These are phyloP conservation scores for Bacterosira constricta DNA, from an alignment of 108 stramenopile genomes.

Conservation along the genomic window DNA sequence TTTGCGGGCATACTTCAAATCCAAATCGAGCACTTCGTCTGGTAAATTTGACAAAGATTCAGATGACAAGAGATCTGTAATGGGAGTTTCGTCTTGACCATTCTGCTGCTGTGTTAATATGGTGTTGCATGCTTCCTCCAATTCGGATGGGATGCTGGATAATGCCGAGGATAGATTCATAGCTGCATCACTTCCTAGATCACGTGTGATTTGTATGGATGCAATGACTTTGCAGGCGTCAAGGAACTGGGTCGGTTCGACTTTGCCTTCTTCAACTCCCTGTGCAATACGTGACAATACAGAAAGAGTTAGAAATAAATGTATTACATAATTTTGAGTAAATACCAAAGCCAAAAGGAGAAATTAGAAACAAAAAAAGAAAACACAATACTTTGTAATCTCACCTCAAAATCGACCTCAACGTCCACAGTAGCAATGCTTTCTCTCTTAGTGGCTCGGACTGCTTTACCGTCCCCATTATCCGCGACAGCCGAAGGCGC, in stretches of 20 bases:
- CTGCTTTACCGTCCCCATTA: slow-evolving; percentile 1
- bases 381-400: not conserved
- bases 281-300: not conserved
- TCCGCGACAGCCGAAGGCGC: not conserved
- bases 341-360: not conserved
- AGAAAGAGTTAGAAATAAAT: not conserved
- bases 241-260: slow-evolving; percentile 65
- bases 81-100: slow-evolving; percentile 1
- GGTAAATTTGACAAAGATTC: slow-evolving; percentile 58
- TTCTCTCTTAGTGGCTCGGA: not conserved
- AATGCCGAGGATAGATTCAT: slow-evolving; percentile 63
- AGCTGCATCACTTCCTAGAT: slow-evolving; percentile 75
- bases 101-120: slow-evolving; percentile 20
- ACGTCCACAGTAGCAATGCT: slow-evolving; percentile 36
- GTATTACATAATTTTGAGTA: not conserved
- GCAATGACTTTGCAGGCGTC: slow-evolving; percentile 80
- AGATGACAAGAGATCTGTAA: slow-evolving; percentile 28
- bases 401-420: slow-evolving; percentile 71
- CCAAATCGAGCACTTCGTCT: slow-evolving; percentile 70
- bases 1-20: slow-evolving; percentile 61
- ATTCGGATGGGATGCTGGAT: slow-evolving; percentile 58
- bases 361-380: not conserved
- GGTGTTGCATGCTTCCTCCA: slow-evolving; percentile 44
- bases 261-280: slow-evolving; percentile 58
- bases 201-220: slow-evolving; percentile 81